Conservation (phyloP, 805 yeast genomes). For the Geotrichum ghanense region DNA sequence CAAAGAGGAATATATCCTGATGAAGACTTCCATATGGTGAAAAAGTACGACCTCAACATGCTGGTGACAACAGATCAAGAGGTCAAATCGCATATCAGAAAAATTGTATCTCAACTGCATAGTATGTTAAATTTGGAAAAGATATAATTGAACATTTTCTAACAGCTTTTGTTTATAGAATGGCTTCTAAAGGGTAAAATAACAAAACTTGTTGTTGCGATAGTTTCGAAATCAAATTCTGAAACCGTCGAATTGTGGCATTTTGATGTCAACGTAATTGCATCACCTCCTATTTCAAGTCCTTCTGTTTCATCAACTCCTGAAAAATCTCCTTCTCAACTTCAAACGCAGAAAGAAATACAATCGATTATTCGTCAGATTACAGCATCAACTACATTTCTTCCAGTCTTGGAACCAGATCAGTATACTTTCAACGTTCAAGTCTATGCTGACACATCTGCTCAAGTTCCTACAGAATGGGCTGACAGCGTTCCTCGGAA, state of each 20-base stretch:
- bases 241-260: constrained; percentile 82
- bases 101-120: constrained; percentile 57
- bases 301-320: constrained; percentile 3
- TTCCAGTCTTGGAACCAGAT: constrained; percentile 55
- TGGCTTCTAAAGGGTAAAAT: constrained; percentile 70
- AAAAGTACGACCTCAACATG: constrained; percentile 69
- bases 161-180: constrained; percentile 18
- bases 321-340: constrained; percentile 29
- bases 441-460: constrained; percentile 58
- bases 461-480: constrained; percentile 74
- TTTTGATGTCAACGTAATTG: constrained; percentile 46
- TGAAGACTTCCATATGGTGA: constrained; percentile 68
- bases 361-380: constrained; percentile 80
- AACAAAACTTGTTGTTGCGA: constrained; percentile 56
- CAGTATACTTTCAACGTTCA: constrained; percentile 71
- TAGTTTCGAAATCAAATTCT: constrained; percentile 54
- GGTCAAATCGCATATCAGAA: constrained; percentile 53
- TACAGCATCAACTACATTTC: constrained; percentile 75
- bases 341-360: constrained; percentile 59
- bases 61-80: constrained; percentile 67
- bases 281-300: constrained; percentile 1
- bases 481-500: constrained; percentile 59
- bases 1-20: constrained; percentile 87
- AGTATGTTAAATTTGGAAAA: constrained; percentile 17
- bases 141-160: background rate